Evolutionary conservation across 148 eudicot genomes (phyloP).

Genomic region (Diospyros kaki): DNA sequence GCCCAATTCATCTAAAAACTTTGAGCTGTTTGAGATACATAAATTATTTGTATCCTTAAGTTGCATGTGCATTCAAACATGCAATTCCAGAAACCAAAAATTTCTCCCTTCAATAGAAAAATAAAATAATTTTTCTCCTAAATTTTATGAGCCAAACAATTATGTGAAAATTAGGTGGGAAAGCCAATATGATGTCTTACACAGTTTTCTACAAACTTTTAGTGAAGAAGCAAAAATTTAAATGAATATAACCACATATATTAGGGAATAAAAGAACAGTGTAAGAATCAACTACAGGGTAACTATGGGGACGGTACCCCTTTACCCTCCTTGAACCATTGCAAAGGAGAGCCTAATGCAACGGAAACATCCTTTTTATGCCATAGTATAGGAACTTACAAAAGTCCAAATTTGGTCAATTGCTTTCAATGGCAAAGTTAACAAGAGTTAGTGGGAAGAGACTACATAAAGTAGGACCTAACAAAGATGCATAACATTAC

Average conservation of each 20-base stretch:
- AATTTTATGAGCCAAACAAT: neutral
- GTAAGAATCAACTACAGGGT: too few species aligned
- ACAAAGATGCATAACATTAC: neutral
- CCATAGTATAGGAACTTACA: too few species aligned
- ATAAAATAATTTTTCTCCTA: neutral
- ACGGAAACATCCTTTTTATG: too few species aligned
- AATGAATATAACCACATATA: neutral
- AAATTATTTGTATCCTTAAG: neutral
- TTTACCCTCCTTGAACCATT: too few species aligned
- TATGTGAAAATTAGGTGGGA: neutral
- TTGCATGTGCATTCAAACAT: neutral
- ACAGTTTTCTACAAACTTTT: neutral
- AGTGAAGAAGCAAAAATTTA: neutral
- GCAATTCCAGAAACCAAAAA: neutral
- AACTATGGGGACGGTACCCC: too few species aligned
- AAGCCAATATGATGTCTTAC: neutral
- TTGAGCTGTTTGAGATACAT: neutral
- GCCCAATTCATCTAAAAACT: neutral
- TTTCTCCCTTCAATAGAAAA: neutral
- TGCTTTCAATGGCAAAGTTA: neutral
- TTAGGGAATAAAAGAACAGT: neutral
- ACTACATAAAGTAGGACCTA: neutral
- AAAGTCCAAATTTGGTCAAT: neutral
- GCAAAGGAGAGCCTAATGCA: too few species aligned
- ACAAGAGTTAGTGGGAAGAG: neutral